Percentiles rank a stretch among this genome's conserved stretches.
These are phyloP conservation scores for Aspergillus aculeatus DNA, from an alignment of 2,329 filamentous ascomycete species.

Conservation along the genomic window DNA sequence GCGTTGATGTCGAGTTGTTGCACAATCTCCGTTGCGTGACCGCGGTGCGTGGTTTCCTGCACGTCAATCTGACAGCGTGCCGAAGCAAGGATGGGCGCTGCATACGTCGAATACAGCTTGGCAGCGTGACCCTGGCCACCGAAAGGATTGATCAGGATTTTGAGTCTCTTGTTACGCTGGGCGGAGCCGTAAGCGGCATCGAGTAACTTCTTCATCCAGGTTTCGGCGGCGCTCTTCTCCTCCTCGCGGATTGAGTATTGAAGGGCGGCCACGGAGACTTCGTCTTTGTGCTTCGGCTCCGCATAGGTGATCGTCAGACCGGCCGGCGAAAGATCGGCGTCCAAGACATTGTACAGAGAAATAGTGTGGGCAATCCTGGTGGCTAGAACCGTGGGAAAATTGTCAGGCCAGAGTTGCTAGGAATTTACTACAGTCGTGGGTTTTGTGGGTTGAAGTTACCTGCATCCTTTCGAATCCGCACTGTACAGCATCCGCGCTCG, in stretches of 20 bases:
- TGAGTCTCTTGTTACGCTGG: slow-evolving; percentile 71
- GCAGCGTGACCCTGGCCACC: slow-evolving; percentile 77
- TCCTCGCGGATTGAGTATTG: slow-evolving; percentile 60
- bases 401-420: slow-evolving; percentile 7
- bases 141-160: slow-evolving; percentile 87
- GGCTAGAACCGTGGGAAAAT: slow-evolving; percentile 23
- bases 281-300: slow-evolving; percentile 56
- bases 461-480: slow-evolving; percentile 44
- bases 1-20: slow-evolving; percentile 72
- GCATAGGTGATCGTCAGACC: slow-evolving; percentile 73
- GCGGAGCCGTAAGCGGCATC: slow-evolving; percentile 68
- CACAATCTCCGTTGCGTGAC: slow-evolving; percentile 76
- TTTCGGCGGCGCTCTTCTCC: slow-evolving; percentile 49
- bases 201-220: slow-evolving; percentile 66
- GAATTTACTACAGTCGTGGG: background rate
- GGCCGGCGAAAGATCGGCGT: slow-evolving; percentile 65
- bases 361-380: slow-evolving; percentile 59
- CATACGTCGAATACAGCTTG: slow-evolving; percentile 70
- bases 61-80: slow-evolving; percentile 76
- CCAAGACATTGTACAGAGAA: slow-evolving; percentile 79
- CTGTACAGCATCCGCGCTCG: slow-evolving; percentile 55
- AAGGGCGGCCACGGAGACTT: slow-evolving; percentile 61
- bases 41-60: slow-evolving; percentile 66
- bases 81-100: slow-evolving; percentile 78
- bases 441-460: slow-evolving; percentile 37